Evolutionary conservation across 1,139 yeast genomes (phyloP).

Genomic region (Blastobotrys aristatus): DNA sequence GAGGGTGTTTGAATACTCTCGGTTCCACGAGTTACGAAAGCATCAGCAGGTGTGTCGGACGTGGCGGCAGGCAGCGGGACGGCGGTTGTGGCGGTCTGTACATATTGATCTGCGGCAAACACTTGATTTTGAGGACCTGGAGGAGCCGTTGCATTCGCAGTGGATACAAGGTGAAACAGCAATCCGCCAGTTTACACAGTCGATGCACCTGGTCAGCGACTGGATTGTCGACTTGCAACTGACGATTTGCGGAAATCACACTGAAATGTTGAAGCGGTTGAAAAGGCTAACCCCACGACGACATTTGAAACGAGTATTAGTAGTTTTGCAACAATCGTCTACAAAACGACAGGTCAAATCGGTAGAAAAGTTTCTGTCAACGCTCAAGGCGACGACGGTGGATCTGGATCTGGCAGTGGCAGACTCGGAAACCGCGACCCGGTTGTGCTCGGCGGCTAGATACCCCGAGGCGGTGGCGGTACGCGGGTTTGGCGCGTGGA

Average conservation of each 20-base stretch:
- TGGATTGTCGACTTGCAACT: neutral
- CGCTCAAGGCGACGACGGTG: neutral
- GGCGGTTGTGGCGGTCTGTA: slow-evolving; percentile 2
- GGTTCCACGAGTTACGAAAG: neutral
- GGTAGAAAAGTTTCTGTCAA: neutral
- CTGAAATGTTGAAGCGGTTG: neutral
- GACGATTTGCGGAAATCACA: neutral
- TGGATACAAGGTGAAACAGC: neutral
- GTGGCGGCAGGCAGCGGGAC: neutral
- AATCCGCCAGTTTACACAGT: neutral
- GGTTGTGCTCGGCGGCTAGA: neutral
- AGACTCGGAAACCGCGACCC: neutral
- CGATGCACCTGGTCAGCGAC: neutral
- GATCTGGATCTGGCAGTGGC: neutral
- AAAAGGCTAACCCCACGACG: neutral
- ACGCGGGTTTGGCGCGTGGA: neutral
- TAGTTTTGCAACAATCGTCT: neutral
- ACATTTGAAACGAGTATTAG: neutral
- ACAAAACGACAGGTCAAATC: neutral
- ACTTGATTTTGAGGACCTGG: neutral
- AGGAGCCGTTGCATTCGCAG: neutral
- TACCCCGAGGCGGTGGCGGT: neutral
- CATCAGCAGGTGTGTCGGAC: neutral
- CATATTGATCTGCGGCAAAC: slow-evolving; percentile 1
- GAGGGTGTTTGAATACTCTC: neutral